Percentiles rank a stretch among this genome's conserved stretches.
Evolutionary conservation across 2,329 filamentous ascomycete species (phyloP).

Genomic region (Colletotrichum theobromicola): DNA sequence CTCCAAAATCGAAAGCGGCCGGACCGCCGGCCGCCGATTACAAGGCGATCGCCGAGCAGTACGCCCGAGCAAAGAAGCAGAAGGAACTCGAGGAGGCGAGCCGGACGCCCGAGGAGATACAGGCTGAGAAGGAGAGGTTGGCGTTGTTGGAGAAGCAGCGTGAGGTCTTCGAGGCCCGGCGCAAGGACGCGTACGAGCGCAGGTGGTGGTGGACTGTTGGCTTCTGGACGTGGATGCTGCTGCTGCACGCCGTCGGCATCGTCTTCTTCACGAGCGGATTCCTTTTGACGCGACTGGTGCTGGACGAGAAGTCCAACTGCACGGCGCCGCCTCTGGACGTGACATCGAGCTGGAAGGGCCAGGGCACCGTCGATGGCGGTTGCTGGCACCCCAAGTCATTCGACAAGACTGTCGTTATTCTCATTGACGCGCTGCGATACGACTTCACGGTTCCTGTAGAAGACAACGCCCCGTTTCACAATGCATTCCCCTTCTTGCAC

Average conservation of each 20-base stretch:
- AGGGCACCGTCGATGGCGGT: slow-evolving; percentile 61
- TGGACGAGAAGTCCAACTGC: slow-evolving; percentile 79
- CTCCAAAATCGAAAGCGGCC: slow-evolving; percentile 2
- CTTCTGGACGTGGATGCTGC: slow-evolving; percentile 75
- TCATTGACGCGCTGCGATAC: slow-evolving; percentile 94
- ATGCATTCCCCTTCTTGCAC: slow-evolving; percentile 86
- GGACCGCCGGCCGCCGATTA: slow-evolving; percentile 45
- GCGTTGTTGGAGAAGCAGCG: slow-evolving; percentile 49
- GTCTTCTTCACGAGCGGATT: slow-evolving; percentile 96
- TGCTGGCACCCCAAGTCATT: slow-evolving; percentile 98
- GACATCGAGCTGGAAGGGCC: slow-evolving; percentile 41
- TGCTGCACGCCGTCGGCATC: slow-evolving; percentile 80
- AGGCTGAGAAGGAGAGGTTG: slow-evolving; percentile 35
- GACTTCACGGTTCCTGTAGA: slow-evolving; percentile 90
- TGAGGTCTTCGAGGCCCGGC: slow-evolving; percentile 50
- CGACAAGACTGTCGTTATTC: slow-evolving; percentile 85
- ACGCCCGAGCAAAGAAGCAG: slow-evolving; percentile 56
- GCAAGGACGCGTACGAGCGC: slow-evolving; percentile 55
- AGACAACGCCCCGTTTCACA: slow-evolving; percentile 71
- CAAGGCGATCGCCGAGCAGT: slow-evolving; percentile 58
- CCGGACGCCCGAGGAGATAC: slow-evolving; percentile 24
- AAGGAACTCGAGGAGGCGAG: slow-evolving; percentile 48
- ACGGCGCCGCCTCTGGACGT: slow-evolving; percentile 67
- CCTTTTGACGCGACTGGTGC: slow-evolving; percentile 82
- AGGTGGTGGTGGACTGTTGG: slow-evolving; percentile 64